Conservation (phyloP, 768 basidiomycete genomes). For the Leucosporidium yakuticum region DNA sequence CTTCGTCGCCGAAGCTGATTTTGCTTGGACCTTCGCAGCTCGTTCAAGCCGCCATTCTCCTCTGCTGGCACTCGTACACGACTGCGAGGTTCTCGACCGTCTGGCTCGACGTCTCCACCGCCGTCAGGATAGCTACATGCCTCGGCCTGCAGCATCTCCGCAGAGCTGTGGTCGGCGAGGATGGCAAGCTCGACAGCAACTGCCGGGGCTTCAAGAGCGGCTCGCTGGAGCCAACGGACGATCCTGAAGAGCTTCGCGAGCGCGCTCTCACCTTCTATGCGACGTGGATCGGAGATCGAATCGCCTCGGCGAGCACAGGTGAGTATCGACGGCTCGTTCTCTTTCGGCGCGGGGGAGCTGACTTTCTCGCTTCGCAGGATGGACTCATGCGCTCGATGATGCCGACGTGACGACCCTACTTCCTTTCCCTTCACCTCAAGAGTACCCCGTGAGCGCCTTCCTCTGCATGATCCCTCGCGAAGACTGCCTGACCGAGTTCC, state of each 20-base stretch:
- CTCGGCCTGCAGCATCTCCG: constrained; percentile 37
- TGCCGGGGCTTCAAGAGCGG: constrained; percentile 7
- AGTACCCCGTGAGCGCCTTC: not conserved
- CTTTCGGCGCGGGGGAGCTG: not conserved
- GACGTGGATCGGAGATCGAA: constrained; percentile 27
- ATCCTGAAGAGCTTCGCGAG: constrained; percentile 20
- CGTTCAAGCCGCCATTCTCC: constrained; percentile 26
- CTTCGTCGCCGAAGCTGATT: constrained; percentile 17
- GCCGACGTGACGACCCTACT: constrained; percentile 25
- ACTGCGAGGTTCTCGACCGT: constrained; percentile 14
- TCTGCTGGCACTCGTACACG: constrained; percentile 26
- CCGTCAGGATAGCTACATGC: constrained; percentile 28
- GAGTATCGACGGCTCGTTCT: constrained; percentile 19
- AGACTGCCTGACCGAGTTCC: constrained; percentile 1
- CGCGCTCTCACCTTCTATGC: constrained; percentile 25
- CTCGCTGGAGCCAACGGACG: constrained; percentile 9
- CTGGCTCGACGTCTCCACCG: constrained; percentile 29
- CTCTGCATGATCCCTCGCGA: too few species aligned
- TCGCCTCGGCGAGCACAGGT: constrained; percentile 33
- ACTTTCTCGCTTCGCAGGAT: not conserved
- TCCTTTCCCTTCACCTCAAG: not conserved
- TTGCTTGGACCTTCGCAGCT: constrained; percentile 28
- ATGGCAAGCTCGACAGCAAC: not conserved
- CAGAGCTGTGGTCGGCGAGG: not conserved
- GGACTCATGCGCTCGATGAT: not conserved